A percentile compares a stretch with the other conserved stretches of the same genome.
Conservation (phyloP, 306 rosid genomes). For the Gillenia trifoliata region DNA sequence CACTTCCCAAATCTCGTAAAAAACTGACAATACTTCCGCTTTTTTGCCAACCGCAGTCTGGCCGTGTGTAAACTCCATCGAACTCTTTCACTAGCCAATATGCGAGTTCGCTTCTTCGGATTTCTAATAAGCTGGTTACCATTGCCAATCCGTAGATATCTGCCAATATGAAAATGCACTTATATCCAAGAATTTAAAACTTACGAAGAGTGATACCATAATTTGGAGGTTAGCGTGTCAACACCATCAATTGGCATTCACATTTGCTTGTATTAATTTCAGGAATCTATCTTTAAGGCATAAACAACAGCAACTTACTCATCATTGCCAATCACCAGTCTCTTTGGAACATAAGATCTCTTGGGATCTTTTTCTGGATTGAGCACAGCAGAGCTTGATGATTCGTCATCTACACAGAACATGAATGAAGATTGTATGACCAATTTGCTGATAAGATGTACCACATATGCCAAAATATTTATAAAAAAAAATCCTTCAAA, state of each 20-base stretch:
- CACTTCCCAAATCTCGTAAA: slow-evolving; percentile 93
- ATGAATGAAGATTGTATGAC: slow-evolving; percentile 13
- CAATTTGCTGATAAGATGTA: slow-evolving; percentile 10
- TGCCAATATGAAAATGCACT: slow-evolving; percentile 31
- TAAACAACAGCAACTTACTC: slow-evolving; percentile 60
- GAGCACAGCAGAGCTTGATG: slow-evolving; percentile 39
- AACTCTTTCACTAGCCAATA: slow-evolving; percentile 89
- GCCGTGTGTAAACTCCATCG: slow-evolving; percentile 99
- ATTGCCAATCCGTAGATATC: slow-evolving; percentile 86
- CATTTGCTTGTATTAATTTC: slow-evolving; percentile 10
- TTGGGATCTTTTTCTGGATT: slow-evolving; percentile 48
- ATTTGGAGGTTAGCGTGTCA: neutral
- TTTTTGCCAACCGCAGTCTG: slow-evolving; percentile 83
- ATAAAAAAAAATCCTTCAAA: neutral
- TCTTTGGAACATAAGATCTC: slow-evolving; percentile 67
- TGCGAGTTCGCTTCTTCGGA: slow-evolving; percentile 85
- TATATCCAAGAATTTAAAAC: neutral
- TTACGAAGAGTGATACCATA: neutral
- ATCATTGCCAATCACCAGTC: slow-evolving; percentile 88
- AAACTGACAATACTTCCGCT: slow-evolving; percentile 85
- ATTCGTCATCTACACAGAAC: slow-evolving; percentile 54
- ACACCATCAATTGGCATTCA: slow-evolving; percentile 12
- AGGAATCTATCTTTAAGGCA: slow-evolving; percentile 10
- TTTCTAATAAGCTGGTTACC: slow-evolving; percentile 89
- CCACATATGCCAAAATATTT: neutral